Conservation (phyloP, 257 asterid genomes). For the Datura wrightii region DNA sequence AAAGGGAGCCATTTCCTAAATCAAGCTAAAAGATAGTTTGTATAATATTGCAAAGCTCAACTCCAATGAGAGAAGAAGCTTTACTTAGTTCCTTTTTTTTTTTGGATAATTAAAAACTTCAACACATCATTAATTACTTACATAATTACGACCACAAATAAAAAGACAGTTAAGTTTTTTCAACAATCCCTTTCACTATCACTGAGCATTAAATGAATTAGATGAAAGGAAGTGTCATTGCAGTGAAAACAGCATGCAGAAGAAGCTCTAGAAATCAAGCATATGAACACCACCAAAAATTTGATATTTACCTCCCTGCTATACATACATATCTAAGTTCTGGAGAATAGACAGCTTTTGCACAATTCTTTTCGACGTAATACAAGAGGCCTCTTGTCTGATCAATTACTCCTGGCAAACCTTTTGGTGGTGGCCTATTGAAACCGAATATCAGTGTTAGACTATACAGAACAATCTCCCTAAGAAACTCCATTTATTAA, state of each 20-base stretch:
- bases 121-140: neutral
- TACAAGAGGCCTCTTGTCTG: slow-evolving; percentile 94
- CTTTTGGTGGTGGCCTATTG: slow-evolving; percentile 84
- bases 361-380: slow-evolving; percentile 78
- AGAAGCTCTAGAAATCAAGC: neutral
- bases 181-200: slow-evolving; percentile 17
- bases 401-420: slow-evolving; percentile 86
- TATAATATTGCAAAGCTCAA: too few relatives aligned
- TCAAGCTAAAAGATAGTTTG: neutral
- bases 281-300: neutral
- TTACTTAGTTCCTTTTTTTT: too few relatives aligned
- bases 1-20: neutral
- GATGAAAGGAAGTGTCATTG: neutral
- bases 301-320: slow-evolving; percentile 79
- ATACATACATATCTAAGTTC: slow-evolving; percentile 87
- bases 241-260: neutral
- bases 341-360: slow-evolving; percentile 81
- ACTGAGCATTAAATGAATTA: neutral
- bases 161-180: neutral
- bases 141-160: neutral
- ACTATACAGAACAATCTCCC: neutral
- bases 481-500: neutral
- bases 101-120: too few relatives aligned
- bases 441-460: slow-evolving; percentile 30
- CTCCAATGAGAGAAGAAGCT: too few relatives aligned